Evolutionary conservation across 768 basidiomycete genomes (phyloP), one percentile per base, ranked within the genome.

Genomic region (Lentinula guzmanii): DNA sequence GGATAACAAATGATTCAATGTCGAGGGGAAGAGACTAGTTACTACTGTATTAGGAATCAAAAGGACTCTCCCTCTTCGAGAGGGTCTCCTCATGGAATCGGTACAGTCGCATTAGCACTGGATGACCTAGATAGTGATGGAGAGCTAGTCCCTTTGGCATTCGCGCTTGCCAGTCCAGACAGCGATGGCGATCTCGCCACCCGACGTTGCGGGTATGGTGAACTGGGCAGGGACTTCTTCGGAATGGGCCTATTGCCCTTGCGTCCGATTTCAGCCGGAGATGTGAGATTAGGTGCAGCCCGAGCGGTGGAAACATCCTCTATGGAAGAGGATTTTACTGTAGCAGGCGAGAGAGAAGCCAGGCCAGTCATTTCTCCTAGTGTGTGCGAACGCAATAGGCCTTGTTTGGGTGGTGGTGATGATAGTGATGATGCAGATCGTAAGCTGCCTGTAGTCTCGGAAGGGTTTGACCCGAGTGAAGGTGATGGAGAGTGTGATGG

Each of bases 141-240:
- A 48, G 18, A 21, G 46, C 46, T 11, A 48, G 21, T 9, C 10
- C 18, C 46, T 48, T 24, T 48, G 21, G 11, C 55, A 43, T 56
- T 45, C 24, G 55, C 24, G 13, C 55, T 43, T 31, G 18, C 28
- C 7, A 21, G 39, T 8, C 18, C 9, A 28, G 37, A 42, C 7
- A 56, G 10, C 11, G 55, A 56, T 15, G 53, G 15, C 34, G 53
- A 42, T 37, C 46, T 39, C 45, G 3, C 45, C 10, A 28, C 6
- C 34, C 58, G 58, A n/a, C 37, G 58, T 39, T 59, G 58, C 1
- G 58, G 58, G 24, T 59, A 59, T 1, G 46, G 58, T 16, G 58
- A 59, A 51, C 58, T 59, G 2, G 58, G 58, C 37, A 59, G 21
- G 6, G 58, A 39, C 28, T 59, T 59, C 37, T 59, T 59, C 31